A percentile compares a stretch with the other conserved stretches of the same genome.
Conservation (phyloP, 2,329 filamentous ascomycete species). For the Paecilomyces formosus region DNA sequence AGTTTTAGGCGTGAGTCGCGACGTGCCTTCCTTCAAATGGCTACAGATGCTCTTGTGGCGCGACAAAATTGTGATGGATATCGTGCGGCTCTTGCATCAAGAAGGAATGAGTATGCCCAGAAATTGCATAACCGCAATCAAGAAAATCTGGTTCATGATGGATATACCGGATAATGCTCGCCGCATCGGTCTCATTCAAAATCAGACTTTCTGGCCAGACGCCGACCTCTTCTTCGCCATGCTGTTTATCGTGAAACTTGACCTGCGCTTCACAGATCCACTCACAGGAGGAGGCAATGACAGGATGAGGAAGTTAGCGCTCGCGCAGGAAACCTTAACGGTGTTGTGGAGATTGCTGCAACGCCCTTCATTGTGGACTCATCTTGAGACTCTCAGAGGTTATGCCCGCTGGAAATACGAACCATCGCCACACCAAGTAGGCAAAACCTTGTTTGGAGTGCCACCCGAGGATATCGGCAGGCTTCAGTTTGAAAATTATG, state of each 20-base stretch:
- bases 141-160: constrained; percentile 68
- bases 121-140: constrained; percentile 41
- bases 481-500: constrained; percentile 30
- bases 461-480: constrained; percentile 46
- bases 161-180: constrained; percentile 53
- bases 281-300: constrained; percentile 45
- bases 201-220: constrained; percentile 49
- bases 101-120: constrained; percentile 51
- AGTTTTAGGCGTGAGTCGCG: constrained; percentile 32
- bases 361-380: constrained; percentile 44
- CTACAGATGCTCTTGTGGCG: constrained; percentile 58
- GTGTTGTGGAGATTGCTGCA: constrained; percentile 56
- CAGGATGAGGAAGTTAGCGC: constrained; percentile 49
- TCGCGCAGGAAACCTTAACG: constrained; percentile 52
- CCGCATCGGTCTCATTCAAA: constrained; percentile 50
- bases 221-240: constrained; percentile 55
- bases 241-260: constrained; percentile 64
- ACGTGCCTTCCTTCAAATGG: constrained; percentile 59
- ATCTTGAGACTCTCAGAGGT: constrained; percentile 48
- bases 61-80: constrained; percentile 51
- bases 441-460: constrained; percentile 43
- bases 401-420: constrained; percentile 52
- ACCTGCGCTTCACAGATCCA: constrained; percentile 62
- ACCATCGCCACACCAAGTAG: constrained; percentile 17
- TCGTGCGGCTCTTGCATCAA: constrained; percentile 54